Evolutionary conservation across 805 yeast genomes (phyloP).

Genomic region (Cyberlindnera suaveolens): DNA sequence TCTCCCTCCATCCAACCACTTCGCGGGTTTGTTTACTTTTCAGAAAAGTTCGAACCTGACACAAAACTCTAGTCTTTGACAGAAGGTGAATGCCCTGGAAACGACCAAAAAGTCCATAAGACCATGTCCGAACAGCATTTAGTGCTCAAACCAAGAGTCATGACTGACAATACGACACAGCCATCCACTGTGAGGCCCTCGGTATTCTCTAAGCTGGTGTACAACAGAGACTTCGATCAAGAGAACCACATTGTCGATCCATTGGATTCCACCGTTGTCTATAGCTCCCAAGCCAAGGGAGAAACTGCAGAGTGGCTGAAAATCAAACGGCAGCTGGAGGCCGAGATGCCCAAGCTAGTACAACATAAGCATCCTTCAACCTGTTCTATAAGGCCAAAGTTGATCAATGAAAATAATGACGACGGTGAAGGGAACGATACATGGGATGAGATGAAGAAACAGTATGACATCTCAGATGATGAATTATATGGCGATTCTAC

Average conservation of each 20-base stretch:
- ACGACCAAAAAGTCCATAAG: too few species aligned
- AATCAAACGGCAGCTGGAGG: conserved; percentile 7
- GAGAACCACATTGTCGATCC: conserved; percentile 4
- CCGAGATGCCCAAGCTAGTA: conserved; percentile 1
- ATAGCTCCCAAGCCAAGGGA: conserved; percentile 7
- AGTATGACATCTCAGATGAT: conserved; percentile 11
- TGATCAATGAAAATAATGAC: background rate
- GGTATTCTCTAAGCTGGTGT: conserved; percentile 4
- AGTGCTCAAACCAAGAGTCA: too few species aligned
- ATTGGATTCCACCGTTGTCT: conserved; percentile 9
- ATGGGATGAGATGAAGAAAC: conserved; percentile 20
- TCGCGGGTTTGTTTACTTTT: too few species aligned
- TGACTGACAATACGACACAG: too few species aligned
- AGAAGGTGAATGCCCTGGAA: too few species aligned
- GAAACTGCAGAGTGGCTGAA: conserved; percentile 17
- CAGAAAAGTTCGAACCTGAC: too few species aligned
- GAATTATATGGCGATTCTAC: background rate
- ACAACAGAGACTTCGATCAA: conserved; percentile 9
- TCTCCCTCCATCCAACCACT: too few species aligned
- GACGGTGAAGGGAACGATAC: conserved; percentile 5
- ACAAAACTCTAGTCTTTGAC: too few species aligned
- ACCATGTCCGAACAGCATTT: too few species aligned
- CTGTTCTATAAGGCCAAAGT: background rate
- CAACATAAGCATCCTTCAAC: background rate
- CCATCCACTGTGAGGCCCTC: too few species aligned